Evolutionary conservation across 331 rosid species (phyloP).

Genomic region (Malus hybrid): DNA sequence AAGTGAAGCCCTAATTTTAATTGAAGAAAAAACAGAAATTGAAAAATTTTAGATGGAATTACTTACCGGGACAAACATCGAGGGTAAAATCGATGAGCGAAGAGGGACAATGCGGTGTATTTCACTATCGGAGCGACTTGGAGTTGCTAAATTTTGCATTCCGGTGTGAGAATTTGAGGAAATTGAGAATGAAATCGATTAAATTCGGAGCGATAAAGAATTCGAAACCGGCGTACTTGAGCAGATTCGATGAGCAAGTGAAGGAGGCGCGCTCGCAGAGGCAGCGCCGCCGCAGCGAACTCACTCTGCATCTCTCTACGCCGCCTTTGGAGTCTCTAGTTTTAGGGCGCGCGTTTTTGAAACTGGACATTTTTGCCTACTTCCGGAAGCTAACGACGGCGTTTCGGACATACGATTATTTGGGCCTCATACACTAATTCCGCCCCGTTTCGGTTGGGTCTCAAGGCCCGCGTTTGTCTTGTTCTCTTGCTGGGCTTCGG

Average conservation of each 20-base stretch:
- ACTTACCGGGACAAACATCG: constrained; percentile 34
- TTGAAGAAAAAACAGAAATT: too few relatives aligned
- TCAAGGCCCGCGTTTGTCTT: neutral
- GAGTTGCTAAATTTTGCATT: constrained; percentile 27
- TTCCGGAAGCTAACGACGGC: neutral
- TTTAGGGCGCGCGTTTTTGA: neutral
- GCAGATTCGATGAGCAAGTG: constrained; percentile 63
- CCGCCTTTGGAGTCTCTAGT: neutral
- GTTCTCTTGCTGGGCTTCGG: neutral
- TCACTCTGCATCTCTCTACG: constrained; percentile 10
- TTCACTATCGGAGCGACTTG: constrained; percentile 51
- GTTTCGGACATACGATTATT: neutral
- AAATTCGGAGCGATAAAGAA: neutral
- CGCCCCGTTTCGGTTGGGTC: neutral
- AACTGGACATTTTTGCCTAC: neutral
- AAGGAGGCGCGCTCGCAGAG: constrained; percentile 27
- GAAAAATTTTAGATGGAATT: neutral
- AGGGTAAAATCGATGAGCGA: constrained; percentile 56
- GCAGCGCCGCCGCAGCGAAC: constrained; percentile 16
- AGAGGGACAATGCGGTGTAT: constrained; percentile 65
- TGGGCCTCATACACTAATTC: neutral
- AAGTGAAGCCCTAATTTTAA: neutral
- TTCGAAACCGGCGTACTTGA: constrained; percentile 40
- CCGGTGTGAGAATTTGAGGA: neutral
- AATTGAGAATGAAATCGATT: neutral